A percentile compares a stretch with the other conserved stretches of the same genome.
phyloP scores from a whole-genome alignment of 192 early-diverging fungal genomes.

The Coemansia sp. region DNA sequence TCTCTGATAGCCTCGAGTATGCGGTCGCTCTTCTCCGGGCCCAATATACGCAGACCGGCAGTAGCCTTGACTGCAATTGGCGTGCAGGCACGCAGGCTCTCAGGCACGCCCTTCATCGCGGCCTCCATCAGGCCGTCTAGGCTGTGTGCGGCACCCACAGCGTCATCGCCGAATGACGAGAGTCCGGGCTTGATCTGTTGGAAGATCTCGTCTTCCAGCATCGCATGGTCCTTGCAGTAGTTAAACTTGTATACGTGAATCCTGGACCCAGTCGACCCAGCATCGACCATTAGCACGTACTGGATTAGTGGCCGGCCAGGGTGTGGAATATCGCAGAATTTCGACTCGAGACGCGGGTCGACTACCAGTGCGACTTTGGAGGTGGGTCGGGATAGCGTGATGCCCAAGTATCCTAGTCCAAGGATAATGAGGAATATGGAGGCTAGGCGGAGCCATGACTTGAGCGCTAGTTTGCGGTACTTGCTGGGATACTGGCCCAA shows the following conservation, averaged over 20 bases:
- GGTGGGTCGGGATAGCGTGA: slow-evolving; percentile 12
- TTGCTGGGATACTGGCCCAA: slow-evolving; percentile 48
- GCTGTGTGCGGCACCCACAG: slow-evolving; percentile 76
- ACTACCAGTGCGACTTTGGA: slow-evolving; percentile 2
- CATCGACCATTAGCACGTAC: slow-evolving; percentile 94
- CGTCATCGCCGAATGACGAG: slow-evolving; percentile 69
- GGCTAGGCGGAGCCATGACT: slow-evolving; percentile 29
- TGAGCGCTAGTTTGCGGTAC: slow-evolving; percentile 19
- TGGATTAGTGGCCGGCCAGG: slow-evolving; percentile 78
- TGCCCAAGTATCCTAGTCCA: slow-evolving; percentile 29
- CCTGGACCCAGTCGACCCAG: slow-evolving; percentile 95
- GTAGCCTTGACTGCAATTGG: slow-evolving; percentile 96
- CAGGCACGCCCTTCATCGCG: slow-evolving; percentile 76
- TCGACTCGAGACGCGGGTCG: slow-evolving; percentile 56
- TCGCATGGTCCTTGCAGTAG: slow-evolving; percentile 81
- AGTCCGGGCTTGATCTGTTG: slow-evolving; percentile 84
- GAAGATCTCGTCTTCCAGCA: slow-evolving; percentile 92
- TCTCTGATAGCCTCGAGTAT: slow-evolving; percentile 76
- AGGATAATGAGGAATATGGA: slow-evolving; percentile 11
- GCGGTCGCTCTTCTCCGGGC: slow-evolving; percentile 64
- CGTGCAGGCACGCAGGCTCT: slow-evolving; percentile 73
- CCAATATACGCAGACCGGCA: slow-evolving; percentile 86
- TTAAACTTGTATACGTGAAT: slow-evolving; percentile 98
- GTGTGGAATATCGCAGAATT: slow-evolving; percentile 64
- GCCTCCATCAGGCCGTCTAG: slow-evolving; percentile 77